phyloP scores from a whole-genome alignment of 768 basidiomycete genomes.

The Boletus sp. region DNA sequence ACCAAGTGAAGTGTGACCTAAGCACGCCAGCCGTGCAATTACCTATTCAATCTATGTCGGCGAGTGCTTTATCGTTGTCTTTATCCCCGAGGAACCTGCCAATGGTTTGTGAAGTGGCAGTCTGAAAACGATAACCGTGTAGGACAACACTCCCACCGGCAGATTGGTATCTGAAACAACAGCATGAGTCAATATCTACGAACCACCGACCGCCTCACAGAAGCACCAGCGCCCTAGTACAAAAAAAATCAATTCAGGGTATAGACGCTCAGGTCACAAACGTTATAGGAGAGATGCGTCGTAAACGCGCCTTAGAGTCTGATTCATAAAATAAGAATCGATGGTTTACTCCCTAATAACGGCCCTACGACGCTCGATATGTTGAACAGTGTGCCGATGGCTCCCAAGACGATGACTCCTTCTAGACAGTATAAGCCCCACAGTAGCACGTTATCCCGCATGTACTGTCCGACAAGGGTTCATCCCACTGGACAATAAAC shows the following conservation, averaged over 20 bases:
- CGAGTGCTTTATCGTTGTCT: neutral
- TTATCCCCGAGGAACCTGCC: neutral
- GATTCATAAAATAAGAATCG: neutral
- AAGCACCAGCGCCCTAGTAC: constrained; percentile 18
- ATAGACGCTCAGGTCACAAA: neutral
- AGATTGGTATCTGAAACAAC: constrained; percentile 12
- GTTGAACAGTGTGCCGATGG: constrained; percentile 9
- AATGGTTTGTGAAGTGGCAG: constrained; percentile 6
- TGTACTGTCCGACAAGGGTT: too few relatives aligned
- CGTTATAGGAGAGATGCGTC: constrained; percentile 9
- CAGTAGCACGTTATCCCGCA: too few relatives aligned
- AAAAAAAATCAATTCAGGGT: neutral
- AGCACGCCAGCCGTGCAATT: neutral
- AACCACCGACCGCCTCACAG: constrained; percentile 2
- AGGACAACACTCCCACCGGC: constrained; percentile 10
- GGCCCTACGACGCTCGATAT: constrained; percentile 11
- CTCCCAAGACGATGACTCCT: constrained; percentile 10
- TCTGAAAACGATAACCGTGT: constrained; percentile 2
- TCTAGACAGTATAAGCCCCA: too few relatives aligned
- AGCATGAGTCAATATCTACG: neutral
- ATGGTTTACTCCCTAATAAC: constrained; percentile 9
- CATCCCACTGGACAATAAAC: too few relatives aligned
- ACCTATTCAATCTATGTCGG: constrained; percentile 17
- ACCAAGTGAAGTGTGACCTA: neutral
- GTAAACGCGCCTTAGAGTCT: constrained; percentile 10